Percentiles rank a stretch among this genome's conserved stretches.
phyloP scores from a whole-genome alignment of 768 basidiomycete species.

The Multifurca ochricompacta region DNA sequence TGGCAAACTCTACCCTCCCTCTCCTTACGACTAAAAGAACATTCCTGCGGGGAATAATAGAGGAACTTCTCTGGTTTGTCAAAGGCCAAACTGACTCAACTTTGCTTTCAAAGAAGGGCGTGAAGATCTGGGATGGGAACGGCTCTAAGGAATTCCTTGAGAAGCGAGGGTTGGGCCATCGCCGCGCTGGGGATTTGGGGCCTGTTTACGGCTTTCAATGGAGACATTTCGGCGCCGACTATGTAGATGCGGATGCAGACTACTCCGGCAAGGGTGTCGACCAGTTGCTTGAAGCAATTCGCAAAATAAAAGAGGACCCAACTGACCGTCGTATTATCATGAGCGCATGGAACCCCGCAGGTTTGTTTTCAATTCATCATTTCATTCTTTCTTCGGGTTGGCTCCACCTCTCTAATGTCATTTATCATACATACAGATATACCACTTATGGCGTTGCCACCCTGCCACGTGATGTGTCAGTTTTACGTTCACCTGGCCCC shows the following conservation, averaged over 20 bases:
- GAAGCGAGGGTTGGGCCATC: conserved; percentile 70
- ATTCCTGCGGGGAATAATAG: conserved; percentile 83
- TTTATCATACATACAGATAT: conserved; percentile 53
- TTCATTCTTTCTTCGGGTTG: too few species aligned
- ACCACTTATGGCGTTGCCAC: conserved; percentile 90
- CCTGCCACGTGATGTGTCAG: conserved; percentile 98
- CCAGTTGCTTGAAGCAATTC: conserved; percentile 81
- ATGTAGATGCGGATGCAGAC: conserved; percentile 62
- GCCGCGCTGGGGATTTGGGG: conserved; percentile 87
- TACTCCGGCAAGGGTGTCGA: conserved; percentile 86
- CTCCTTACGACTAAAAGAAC: conserved; percentile 94
- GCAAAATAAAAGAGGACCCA: conserved; percentile 88
- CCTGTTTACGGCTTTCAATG: conserved; percentile 98
- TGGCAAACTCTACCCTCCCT: conserved; percentile 66
- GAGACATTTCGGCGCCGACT: conserved; percentile 89
- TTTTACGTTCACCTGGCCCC: conserved; percentile 93
- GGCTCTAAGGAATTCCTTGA: conserved; percentile 84
- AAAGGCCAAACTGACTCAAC: conserved; percentile 76
- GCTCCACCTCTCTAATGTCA: too few species aligned
- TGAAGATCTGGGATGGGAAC: conserved; percentile 98
- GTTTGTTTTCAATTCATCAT: conserved; percentile 36
- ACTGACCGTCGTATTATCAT: conserved; percentile 91
- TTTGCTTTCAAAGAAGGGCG: conserved; percentile 66
- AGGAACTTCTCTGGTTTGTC: conserved; percentile 95
- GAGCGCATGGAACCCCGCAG: conserved; percentile 97